Conservation (phyloP, 2,329 filamentous ascomycete genomes). For the Coniochaeta sp. region DNA sequence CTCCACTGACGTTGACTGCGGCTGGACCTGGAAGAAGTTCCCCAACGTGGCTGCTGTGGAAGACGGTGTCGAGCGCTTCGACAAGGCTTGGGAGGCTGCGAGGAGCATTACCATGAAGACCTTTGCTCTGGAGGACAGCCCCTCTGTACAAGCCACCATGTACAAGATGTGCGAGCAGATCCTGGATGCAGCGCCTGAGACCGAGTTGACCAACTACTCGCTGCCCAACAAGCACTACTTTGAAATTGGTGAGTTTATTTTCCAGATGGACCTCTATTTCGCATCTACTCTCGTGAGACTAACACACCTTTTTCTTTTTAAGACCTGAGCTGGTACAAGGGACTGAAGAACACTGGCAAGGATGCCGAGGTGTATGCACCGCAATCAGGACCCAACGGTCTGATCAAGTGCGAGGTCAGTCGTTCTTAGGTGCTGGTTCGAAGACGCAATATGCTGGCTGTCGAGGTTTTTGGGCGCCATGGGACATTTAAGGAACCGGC, state of each 20-base stretch:
- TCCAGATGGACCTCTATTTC: neutral
- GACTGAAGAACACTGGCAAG: conserved; percentile 86
- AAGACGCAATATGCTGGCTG: neutral
- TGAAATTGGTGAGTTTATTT: conserved; percentile 65
- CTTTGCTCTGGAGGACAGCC: conserved; percentile 84
- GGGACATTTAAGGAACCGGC: neutral
- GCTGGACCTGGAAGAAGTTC: conserved; percentile 80
- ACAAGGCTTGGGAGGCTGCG: conserved; percentile 71
- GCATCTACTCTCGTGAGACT: neutral
- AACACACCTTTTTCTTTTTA: conserved; percentile 7
- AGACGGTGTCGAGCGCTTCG: conserved; percentile 58
- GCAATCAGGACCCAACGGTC: conserved; percentile 85
- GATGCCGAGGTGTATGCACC: conserved; percentile 94
- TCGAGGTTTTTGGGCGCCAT: neutral
- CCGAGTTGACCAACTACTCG: conserved; percentile 69
- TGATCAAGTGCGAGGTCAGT: conserved; percentile 88
- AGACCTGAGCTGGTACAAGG: conserved; percentile 97
- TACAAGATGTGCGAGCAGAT: conserved; percentile 96
- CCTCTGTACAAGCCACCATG: conserved; percentile 95
- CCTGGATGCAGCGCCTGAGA: conserved; percentile 63
- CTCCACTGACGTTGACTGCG: conserved; percentile 82
- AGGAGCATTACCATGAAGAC: conserved; percentile 80
- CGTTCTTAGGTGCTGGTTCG: conserved; percentile 28
- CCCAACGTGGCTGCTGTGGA: conserved; percentile 59
- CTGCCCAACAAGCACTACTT: conserved; percentile 99